Base-by-base conservation (phyloP, 352 stramenopile genomes). In the Phytophthora podocarpi region DNA sequence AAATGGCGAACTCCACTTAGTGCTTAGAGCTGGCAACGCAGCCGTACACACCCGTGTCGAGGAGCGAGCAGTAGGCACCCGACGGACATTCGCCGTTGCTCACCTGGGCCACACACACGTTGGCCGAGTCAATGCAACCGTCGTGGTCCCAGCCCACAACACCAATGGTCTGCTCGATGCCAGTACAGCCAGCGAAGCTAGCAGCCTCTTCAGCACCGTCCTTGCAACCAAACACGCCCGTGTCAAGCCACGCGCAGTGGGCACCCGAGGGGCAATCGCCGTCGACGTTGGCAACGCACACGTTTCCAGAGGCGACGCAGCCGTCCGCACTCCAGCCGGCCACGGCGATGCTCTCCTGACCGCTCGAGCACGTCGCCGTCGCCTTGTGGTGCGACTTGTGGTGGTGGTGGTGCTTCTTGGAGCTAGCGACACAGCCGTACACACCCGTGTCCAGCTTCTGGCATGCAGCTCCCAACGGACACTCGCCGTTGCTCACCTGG, bases 11-110 rank as follows among this genome's bases (percentile, higher is more conserved):
- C 11, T 37, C 36, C 40, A 65, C 35, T 53, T 62, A 66, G 59
- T 62, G 41, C 35, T 61, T 54, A 15, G 59, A 57, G 27, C 20
- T 59, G 15, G 57, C 51, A 1, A 69, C 40, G 37, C 71, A 79
- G 40, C 67, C 71, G 42, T 60, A 76, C 10, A 73, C 66, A 20
- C 66, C 66, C 6, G 66, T 71, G 54, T 66, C 53, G 16, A 78
- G 42, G 13, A 54, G 15, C 21, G 28, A 50, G 61, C 70, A 78
- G 13, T 58, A 60, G 12, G 70, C 55, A 3, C 66, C 70, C 0
- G 8, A 6, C 0, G 61, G 61, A 18, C 62, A 70, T 7, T 60
- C 57, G 3, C 60, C 49, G 18, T 63, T 67, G 54, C 55, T 69
- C 18, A 67, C 59, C n/a, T 70, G 45, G 6, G 54, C 60, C n/a